Percentiles rank a stretch among this genome's conserved stretches.
Evolutionary conservation across 306 rosid genomes (phyloP).

Genomic region (Pyrus communis): DNA sequence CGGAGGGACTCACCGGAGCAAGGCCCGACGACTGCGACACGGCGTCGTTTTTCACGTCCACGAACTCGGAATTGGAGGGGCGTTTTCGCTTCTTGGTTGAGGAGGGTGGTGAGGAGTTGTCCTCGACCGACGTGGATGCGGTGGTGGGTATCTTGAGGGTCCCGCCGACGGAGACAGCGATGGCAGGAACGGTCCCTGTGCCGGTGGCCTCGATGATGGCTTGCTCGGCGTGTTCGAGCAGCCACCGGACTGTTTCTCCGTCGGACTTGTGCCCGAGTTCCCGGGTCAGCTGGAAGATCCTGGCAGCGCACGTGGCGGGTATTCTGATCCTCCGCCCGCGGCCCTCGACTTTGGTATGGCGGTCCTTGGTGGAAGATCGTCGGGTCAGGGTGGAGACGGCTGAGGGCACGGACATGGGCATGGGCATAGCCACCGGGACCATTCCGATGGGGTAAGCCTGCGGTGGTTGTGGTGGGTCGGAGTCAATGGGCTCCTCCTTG

Average conservation of each 20-base stretch:
- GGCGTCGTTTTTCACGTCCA: constrained; percentile 27
- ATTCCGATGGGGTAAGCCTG: constrained; percentile 10
- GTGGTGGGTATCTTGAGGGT: constrained; percentile 39
- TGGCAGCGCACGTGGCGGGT: constrained; percentile 43
- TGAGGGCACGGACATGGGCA: background rate
- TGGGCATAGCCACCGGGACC: constrained; percentile 17
- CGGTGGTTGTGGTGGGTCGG: constrained; percentile 11
- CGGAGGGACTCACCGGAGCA: constrained; percentile 38
- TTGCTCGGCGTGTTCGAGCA: constrained; percentile 37
- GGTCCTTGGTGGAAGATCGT: constrained; percentile 42
- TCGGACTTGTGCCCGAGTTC: constrained; percentile 44
- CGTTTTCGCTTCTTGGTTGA: constrained; percentile 41
- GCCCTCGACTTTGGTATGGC: constrained; percentile 47
- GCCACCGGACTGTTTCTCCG: constrained; percentile 51
- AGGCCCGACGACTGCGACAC: constrained; percentile 36
- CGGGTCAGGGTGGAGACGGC: background rate
- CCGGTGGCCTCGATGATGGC: constrained; percentile 48
- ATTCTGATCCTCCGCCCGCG: constrained; percentile 48
- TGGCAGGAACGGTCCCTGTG: constrained; percentile 42
- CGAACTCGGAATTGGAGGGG: constrained; percentile 47
- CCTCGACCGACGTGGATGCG: background rate
- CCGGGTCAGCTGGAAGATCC: constrained; percentile 44
- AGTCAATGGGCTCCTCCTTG: constrained; percentile 33
- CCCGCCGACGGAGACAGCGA: constrained; percentile 43
- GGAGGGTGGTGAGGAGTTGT: background rate